Evolutionary conservation across 2,329 filamentous ascomycete genomes (phyloP).

Genomic region (Curvularia lunata): DNA sequence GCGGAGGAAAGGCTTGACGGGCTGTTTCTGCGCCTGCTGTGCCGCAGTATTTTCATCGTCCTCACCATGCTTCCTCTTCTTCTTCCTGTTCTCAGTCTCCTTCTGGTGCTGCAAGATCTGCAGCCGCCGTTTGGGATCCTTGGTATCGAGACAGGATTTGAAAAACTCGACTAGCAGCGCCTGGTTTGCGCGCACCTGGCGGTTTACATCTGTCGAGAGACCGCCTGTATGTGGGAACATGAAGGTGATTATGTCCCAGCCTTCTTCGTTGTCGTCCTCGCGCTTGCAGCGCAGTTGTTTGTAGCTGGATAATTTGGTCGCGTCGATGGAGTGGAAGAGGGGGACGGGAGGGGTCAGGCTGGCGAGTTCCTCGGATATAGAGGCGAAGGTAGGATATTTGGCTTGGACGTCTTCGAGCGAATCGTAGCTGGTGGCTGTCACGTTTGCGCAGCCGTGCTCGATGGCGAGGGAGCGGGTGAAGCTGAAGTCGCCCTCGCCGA

Average conservation of each 20-base stretch:
- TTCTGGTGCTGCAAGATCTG: conserved; percentile 22
- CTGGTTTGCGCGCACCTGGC: conserved; percentile 85
- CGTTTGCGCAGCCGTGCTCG: conserved; percentile 68
- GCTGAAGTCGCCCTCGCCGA: conserved; percentile 82
- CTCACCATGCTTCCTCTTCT: background rate
- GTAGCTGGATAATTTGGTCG: conserved; percentile 58
- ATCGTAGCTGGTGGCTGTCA: conserved; percentile 75
- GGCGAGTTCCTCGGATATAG: conserved; percentile 38
- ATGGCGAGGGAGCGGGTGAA: conserved; percentile 72
- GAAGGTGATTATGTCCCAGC: conserved; percentile 84
- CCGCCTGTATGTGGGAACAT: conserved; percentile 98
- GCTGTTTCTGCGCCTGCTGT: background rate
- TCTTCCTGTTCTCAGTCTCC: background rate
- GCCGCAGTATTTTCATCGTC: background rate
- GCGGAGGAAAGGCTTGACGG: conserved; percentile 52
- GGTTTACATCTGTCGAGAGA: conserved; percentile 88
- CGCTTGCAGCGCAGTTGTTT: conserved; percentile 33
- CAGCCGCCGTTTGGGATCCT: conserved; percentile 21
- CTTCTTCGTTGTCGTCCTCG: conserved; percentile 30
- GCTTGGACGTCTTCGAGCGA: conserved; percentile 61
- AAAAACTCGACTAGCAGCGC: conserved; percentile 44
- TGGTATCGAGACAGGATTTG: conserved; percentile 33
- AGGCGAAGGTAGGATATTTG: conserved; percentile 56
- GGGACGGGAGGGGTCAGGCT: conserved; percentile 45
- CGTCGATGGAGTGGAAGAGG: conserved; percentile 67